phyloP scores from a whole-genome alignment of 345 rosid species.

The Pugionium dolabratum region DNA sequence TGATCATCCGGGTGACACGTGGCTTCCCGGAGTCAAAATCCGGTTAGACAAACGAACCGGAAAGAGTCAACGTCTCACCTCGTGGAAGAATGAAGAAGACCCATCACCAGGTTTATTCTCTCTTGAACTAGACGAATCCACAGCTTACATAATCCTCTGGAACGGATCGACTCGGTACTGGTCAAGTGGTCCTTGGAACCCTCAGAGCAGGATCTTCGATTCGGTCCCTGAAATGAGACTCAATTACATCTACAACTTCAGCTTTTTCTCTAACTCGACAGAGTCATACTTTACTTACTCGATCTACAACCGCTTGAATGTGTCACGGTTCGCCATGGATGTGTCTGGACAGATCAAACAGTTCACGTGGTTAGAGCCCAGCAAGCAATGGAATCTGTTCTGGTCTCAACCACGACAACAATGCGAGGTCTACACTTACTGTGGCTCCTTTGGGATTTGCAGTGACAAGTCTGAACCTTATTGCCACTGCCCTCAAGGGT shows the following conservation, averaged over 20 bases:
- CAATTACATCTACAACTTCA: conserved; percentile 56
- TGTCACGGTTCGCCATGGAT: conserved; percentile 57
- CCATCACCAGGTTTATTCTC: conserved; percentile 79
- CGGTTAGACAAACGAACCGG: conserved; percentile 48
- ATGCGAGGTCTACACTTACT: conserved; percentile 67
- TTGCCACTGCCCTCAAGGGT: conserved; percentile 59
- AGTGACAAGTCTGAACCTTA: conserved; percentile 43
- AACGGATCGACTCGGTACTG: conserved; percentile 53
- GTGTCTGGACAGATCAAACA: conserved; percentile 64
- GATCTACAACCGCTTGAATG: conserved; percentile 25
- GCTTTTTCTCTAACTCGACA: conserved; percentile 40
- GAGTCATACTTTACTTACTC: conserved; percentile 71
- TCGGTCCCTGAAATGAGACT: conserved; percentile 69
- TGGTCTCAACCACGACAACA: conserved; percentile 73
- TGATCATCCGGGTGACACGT: conserved; percentile 63
- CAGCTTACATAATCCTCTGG: conserved; percentile 56
- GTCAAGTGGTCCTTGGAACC: conserved; percentile 73
- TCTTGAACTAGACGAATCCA: conserved; percentile 52
- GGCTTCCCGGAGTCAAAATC: conserved; percentile 73
- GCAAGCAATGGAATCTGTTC: conserved; percentile 57
- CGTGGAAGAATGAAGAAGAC: conserved; percentile 64
- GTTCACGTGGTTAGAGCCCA: conserved; percentile 40
- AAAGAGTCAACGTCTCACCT: conserved; percentile 46
- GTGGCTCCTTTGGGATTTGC: conserved; percentile 74
- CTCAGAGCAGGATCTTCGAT: conserved; percentile 41